Evolutionary conservation across 164 flowering plant species (phyloP), one percentile per base, ranked within the genome.

Genomic region (Hamamelis virginiana): DNA sequence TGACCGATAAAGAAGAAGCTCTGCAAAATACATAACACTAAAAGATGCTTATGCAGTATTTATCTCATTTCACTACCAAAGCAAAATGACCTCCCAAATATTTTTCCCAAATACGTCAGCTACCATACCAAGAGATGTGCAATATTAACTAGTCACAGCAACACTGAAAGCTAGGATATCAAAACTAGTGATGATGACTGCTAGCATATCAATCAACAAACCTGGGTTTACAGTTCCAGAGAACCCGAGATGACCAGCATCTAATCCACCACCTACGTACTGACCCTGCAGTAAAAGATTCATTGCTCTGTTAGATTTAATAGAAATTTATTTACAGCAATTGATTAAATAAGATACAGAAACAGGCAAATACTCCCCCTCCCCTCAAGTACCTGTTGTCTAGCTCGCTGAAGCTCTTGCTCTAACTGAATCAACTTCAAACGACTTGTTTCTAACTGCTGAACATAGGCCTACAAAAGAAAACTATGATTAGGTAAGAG

Each of bases 381-480:
- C 59, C 66, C 19, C 44, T 6, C 75, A n/a, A n/a, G 19, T 64
- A 89, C 99, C 89, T 89, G 97, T 69, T 90, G 97, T 74, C 95
- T 85, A 50, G 85, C 80, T 66, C 89, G 85, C 5, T 87, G 85
- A 73, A 92, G 88, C 77, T 95, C 97, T 77, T 92, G 96, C 76
- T 95, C 99, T 70, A 95, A 53, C 76, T 92, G 96, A 15, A 87
- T 66, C 64, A 95, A 80, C 78, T 86, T 95, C 75, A 86, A 62
- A 62, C 97, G 90, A 71, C 99, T 90, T 72, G 83, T 70, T 82
- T 95, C 99, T 68, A 95, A 71, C 67, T 92, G 94, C 75, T 92
- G 96, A 69, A 95, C 94, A 85, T 95, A 92, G 9, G 94, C 99
- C 99, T 95, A 68, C n/a, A 48, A 59, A 61, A 45, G 18, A 69